Base-by-base conservation (phyloP, 768 basidiomycete species). In the Leccinum broughii region DNA sequence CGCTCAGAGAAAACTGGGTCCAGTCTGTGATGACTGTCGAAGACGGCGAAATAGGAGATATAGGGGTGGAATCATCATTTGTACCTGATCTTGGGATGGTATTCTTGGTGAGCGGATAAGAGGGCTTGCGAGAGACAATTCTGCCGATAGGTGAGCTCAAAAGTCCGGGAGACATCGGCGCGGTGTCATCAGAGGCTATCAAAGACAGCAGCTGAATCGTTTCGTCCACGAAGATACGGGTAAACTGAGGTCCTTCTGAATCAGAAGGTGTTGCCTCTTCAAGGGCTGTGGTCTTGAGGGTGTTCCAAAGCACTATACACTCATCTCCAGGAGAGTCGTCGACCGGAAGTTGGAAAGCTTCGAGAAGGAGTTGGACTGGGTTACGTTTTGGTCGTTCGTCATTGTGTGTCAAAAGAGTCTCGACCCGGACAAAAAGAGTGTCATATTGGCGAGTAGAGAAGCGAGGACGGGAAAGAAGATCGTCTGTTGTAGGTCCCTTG, bases 151-250 rank as follows among this genome's bases (percentile, higher is more conserved):
- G 75, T 71, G 80, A 63, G 9, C 64, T 35, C 52, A 77, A 55
- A 53, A 72, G 57, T 7, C 65, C 62, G 14, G 75, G 67, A 1
- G 71, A 68, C 13, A 74, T 66, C 24, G 67, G 73, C n/a, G 66
- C 60, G 15, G 72, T 67, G 55, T 61, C 67, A 34, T 78, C 80
- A 13, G 77, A 74, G n/a, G 85, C 82, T 26, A 86, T 71, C 60
- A 84, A 77, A 2, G 83, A 76, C 46, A 84, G 58, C 1, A 83
- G 55, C 14, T 76, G 77, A 22, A 89, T 77, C 0, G 86, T 91
- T 58, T 91, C 90, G 59, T 91, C 89, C 5, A 85, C 78, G 57
- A 92, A 85, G 55, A 92, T 75, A 54, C 80, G 81, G 57, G 78
- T 64, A 56, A 87, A 71, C 59, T 62, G 77, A 57, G 72, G 78